Evolutionary conservation across 148 eudicot genomes (phyloP).

Genomic region (Cornus kousa): DNA sequence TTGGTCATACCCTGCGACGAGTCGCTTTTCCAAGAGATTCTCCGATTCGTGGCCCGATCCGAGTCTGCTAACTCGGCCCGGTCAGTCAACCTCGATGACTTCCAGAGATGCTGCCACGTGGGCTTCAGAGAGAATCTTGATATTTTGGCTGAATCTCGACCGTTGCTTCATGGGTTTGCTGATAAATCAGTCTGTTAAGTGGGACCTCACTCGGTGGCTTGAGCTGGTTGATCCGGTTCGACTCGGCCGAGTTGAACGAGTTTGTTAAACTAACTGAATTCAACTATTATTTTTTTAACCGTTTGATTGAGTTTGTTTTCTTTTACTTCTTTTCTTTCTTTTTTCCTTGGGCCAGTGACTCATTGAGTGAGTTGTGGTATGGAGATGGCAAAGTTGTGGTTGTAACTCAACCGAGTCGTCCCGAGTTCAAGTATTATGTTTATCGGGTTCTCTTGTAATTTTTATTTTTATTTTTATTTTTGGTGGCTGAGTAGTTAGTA

Average conservation of each 20-base stretch:
- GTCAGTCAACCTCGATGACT: constrained; percentile 16
- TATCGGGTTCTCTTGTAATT: neutral
- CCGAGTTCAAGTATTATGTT: constrained; percentile 8
- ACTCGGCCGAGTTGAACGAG: constrained; percentile 8
- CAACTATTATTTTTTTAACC: neutral
- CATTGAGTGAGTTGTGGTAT: neutral
- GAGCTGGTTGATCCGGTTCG: neutral
- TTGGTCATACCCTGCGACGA: constrained; percentile 41
- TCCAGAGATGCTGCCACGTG: constrained; percentile 26
- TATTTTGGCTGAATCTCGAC: constrained; percentile 18
- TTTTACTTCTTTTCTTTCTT: neutral
- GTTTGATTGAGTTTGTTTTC: neutral
- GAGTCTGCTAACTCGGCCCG: constrained; percentile 10
- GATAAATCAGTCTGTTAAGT: constrained; percentile 17
- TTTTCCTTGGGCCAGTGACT: neutral
- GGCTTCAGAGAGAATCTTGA: constrained; percentile 4
- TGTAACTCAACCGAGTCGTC: constrained; percentile 14
- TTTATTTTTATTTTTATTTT: too few relatives aligned
- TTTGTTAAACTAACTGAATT: neutral
- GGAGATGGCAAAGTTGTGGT: constrained; percentile 8
- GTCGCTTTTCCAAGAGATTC: constrained; percentile 30
- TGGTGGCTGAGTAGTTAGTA: too few relatives aligned
- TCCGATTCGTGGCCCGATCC: constrained; percentile 21
- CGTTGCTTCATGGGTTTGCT: constrained; percentile 24
- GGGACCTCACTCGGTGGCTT: neutral